Evolutionary conservation across 176 grass and related monocot species (phyloP).

Genomic region (Saccharum spontaneum): DNA sequence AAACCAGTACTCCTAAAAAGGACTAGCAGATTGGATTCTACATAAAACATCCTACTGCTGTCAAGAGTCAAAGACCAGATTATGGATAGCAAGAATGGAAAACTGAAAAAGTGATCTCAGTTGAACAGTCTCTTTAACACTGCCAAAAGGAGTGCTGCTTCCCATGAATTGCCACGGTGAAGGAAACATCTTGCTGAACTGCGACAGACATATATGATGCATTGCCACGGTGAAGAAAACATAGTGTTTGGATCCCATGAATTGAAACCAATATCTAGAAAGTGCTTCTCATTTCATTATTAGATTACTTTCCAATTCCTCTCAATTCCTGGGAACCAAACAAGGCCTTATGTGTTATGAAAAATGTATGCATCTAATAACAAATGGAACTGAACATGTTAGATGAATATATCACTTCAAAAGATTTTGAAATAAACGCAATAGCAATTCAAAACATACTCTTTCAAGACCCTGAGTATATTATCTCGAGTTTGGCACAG

Average conservation of each 20-base stretch:
- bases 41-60: neutral
- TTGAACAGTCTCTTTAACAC: neutral
- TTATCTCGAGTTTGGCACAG: conserved; percentile 88
- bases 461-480: conserved; percentile 79
- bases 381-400: conserved; percentile 1
- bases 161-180: neutral
- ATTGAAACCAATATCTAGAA: too few relatives aligned
- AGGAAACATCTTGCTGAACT: neutral
- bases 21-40: conserved; percentile 16
- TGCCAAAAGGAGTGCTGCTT: neutral
- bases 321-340: too few relatives aligned
- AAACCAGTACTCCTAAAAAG: neutral
- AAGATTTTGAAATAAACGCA: conserved; percentile 12
- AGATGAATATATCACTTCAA: neutral
- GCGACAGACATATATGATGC: neutral
- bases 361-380: conserved; percentile 7
- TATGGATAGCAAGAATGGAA: neutral
- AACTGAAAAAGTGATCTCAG: neutral
- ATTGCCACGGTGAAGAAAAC: neutral
- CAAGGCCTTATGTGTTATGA: neutral
- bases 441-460: conserved; percentile 56
- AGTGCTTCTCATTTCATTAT: too few relatives aligned
- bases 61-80: neutral
- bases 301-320: too few relatives aligned
- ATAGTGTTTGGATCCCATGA: too few relatives aligned